phyloP scores from a whole-genome alignment of 164 flowering plant species.

The Saururus chinensis region DNA sequence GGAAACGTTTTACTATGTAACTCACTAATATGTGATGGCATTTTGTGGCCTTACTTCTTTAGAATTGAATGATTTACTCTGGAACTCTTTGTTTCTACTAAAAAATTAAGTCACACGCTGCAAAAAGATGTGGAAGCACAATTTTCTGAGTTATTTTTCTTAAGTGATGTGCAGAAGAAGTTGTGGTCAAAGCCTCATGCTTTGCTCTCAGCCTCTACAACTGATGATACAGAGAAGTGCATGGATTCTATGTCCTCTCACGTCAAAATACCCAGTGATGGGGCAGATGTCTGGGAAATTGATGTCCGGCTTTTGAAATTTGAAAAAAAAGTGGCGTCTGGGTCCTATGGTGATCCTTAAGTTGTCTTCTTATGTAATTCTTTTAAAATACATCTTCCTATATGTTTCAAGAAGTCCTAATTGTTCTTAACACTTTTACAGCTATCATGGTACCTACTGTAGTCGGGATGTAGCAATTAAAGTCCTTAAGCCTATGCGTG shows the following conservation, averaged over 20 bases:
- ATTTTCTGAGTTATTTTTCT: neutral
- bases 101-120: too few relatives aligned
- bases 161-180: slow-evolving; percentile 27
- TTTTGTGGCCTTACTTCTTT: too few relatives aligned
- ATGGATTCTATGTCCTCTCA: slow-evolving; percentile 20
- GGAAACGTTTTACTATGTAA: too few relatives aligned
- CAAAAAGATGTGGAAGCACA: neutral
- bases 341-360: slow-evolving; percentile 78
- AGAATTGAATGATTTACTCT: too few relatives aligned
- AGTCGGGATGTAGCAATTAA: slow-evolving; percentile 96
- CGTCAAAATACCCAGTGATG: slow-evolving; percentile 51
- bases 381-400: neutral
- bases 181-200: slow-evolving; percentile 15
- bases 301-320: slow-evolving; percentile 45
- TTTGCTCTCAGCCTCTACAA: slow-evolving; percentile 14
- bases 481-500: slow-evolving; percentile 61
- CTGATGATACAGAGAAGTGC: slow-evolving; percentile 17
- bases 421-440: slow-evolving; percentile 15
- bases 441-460: slow-evolving; percentile 69
- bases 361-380: slow-evolving; percentile 17
- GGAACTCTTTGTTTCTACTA: too few relatives aligned
- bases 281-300: slow-evolving; percentile 84
- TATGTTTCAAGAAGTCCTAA: neutral
- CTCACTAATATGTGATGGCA: too few relatives aligned
- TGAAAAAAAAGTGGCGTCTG: slow-evolving; percentile 65